Evolutionary conservation across 257 asterid species (phyloP).

Genomic region (Solanum phureja): DNA sequence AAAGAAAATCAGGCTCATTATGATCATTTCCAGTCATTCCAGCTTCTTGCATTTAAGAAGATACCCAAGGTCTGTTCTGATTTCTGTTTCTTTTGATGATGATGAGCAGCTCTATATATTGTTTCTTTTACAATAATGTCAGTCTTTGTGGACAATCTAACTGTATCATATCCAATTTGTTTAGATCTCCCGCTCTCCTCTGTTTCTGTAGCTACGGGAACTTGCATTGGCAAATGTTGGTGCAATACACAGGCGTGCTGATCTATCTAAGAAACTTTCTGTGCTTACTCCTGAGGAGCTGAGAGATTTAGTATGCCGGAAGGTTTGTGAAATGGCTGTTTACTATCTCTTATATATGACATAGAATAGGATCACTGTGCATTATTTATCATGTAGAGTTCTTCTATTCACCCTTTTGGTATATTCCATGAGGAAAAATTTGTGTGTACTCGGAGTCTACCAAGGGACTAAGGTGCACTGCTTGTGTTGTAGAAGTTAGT

Average conservation of each 20-base stretch:
- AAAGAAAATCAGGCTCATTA: constrained; percentile 50
- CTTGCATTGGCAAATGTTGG: constrained; percentile 93
- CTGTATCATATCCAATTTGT: neutral
- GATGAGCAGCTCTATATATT: neutral
- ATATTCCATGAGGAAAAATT: neutral
- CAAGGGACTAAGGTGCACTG: neutral
- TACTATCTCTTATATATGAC: neutral
- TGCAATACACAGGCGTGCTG: constrained; percentile 69
- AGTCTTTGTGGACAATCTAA: neutral
- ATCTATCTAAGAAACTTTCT: constrained; percentile 78
- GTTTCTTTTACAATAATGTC: neutral
- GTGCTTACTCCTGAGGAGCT: constrained; percentile 73
- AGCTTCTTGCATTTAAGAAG: constrained; percentile 74
- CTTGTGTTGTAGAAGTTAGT: neutral
- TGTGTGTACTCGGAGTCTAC: neutral
- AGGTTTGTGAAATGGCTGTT: constrained; percentile 47
- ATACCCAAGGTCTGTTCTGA: constrained; percentile 58
- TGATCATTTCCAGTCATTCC: constrained; percentile 91
- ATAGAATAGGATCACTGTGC: neutral
- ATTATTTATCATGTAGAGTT: neutral
- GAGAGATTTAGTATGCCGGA: constrained; percentile 74
- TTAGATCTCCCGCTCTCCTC: neutral
- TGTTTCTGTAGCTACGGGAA: constrained; percentile 63
- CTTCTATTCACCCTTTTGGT: neutral
- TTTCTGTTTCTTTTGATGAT: neutral